Conservation (phyloP, 768 basidiomycete genomes). For the Stropharia rugosoannulata region DNA sequence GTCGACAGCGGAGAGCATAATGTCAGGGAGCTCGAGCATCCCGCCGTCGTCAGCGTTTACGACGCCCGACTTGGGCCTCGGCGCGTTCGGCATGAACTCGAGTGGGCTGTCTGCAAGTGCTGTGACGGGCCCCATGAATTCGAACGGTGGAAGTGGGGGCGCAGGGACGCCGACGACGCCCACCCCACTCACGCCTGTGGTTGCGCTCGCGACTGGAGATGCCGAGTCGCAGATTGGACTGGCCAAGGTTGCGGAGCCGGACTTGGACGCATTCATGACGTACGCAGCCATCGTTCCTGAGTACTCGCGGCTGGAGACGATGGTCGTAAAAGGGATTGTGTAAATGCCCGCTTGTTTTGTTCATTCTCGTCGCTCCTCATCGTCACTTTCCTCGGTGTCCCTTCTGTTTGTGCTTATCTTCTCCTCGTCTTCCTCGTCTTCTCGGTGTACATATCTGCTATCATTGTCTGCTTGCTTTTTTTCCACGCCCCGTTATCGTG, state of each 20-base stretch:
- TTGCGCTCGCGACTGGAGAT: conserved; percentile 70
- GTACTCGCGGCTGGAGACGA: conserved; percentile 75
- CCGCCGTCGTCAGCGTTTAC: conserved; percentile 49
- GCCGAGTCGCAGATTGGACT: conserved; percentile 74
- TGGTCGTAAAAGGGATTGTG: conserved; percentile 65
- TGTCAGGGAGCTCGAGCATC: conserved; percentile 14
- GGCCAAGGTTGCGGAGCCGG: conserved; percentile 81
- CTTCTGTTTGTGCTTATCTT: background rate
- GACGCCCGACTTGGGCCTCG: conserved; percentile 49
- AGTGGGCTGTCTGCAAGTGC: conserved; percentile 7
- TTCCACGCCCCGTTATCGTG: background rate
- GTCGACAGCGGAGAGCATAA: conserved; percentile 35
- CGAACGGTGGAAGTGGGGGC: conserved; percentile 24
- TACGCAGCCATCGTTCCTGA: conserved; percentile 87
- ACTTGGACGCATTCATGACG: conserved; percentile 80
- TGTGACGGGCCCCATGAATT: conserved; percentile 7
- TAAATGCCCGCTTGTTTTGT: background rate
- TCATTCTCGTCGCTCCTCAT: background rate
- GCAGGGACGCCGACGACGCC: conserved; percentile 47
- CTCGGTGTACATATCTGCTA: no score
- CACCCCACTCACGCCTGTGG: conserved; percentile 65
- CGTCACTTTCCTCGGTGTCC: background rate
- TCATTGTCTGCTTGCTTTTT: conserved; percentile 1
- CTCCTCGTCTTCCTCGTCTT: conserved; percentile 1
- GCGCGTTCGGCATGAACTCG: background rate